A percentile compares a stretch with the other conserved stretches of the same genome.
phyloP scores from a whole-genome alignment of 2,329 filamentous ascomycete species.

The Cucurbitaria berberidis region DNA sequence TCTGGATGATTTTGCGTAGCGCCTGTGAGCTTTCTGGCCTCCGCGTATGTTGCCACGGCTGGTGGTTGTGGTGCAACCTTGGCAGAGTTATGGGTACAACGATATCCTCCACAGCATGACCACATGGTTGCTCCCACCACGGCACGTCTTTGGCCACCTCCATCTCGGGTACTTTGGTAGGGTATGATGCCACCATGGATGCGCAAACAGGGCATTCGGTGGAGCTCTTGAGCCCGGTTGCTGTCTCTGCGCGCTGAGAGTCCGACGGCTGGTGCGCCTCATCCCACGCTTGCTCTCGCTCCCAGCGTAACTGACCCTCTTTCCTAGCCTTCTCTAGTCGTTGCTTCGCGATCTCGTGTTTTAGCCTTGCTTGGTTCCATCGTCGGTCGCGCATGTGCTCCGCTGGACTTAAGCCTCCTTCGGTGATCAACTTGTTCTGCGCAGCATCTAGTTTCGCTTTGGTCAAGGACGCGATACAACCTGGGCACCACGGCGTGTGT shows the following conservation, averaged over 20 bases:
- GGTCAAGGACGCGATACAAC: constrained; percentile 18
- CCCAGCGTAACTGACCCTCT: constrained; percentile 27
- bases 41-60: neutral
- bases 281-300: constrained; percentile 32
- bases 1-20: constrained; percentile 18
- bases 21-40: constrained; percentile 6
- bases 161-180: constrained; percentile 8
- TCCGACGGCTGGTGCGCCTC: constrained; percentile 15
- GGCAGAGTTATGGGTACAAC: constrained; percentile 4
- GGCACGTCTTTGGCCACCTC: constrained; percentile 12
- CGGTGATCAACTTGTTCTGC: constrained; percentile 10
- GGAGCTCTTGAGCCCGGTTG: constrained; percentile 6
- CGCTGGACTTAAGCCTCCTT: constrained; percentile 21
- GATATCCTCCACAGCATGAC: constrained; percentile 10
- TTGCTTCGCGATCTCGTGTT: constrained; percentile 17
- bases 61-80: constrained; percentile 1
- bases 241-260: constrained; percentile 9
- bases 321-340: constrained; percentile 16
- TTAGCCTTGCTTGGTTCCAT: constrained; percentile 30
- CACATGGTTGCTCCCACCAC: constrained; percentile 35
- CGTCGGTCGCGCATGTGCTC: constrained; percentile 18
- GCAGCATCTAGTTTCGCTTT: constrained; percentile 21
- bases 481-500: constrained; percentile 28
- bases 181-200: constrained; percentile 11
- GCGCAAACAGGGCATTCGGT: constrained; percentile 19